Evolutionary conservation across 257 asterid genomes (phyloP), one percentile per base, ranked within the genome.

Genomic region (Scutellaria galericulata): DNA sequence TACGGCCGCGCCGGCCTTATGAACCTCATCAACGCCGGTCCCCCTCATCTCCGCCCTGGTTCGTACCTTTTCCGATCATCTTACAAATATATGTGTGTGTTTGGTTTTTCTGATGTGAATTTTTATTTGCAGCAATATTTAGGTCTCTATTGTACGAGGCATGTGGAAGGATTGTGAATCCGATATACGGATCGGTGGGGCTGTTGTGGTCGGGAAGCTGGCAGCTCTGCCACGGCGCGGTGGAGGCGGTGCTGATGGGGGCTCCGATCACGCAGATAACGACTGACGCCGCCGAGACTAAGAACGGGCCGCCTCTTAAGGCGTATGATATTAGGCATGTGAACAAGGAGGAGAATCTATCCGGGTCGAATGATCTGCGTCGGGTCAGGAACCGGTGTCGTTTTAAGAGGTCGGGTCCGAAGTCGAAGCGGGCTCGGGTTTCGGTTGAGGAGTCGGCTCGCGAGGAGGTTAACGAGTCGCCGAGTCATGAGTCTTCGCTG

Each of bases 1-100:
- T 92, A 90, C 77, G 98, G 98, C 80, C 96, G 97, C 18, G 96
- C 97, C 10, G 96, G 98, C 7, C 90, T 92, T 7, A 68, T 92
- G 80, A 88, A 90, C 81, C 93, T 92, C 58, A 78, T 92, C 65
- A 83, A 92, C 82, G 96, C 92, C 71, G 96, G 88, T 24, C 89
- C 98, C 0, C 72, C 78, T 0, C 84, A 88, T 51, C 92, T 84
- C 70, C 96, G 98, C 27, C 95, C 98, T 59, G 98, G 97, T 83
- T 9, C 13, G 68, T 64, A 6, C 22, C 13, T 5, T 27, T 9
- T 9, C 62, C 13, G 2, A 1, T 5, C 5, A 10, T 12, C 3
- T 6, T 20, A 3, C 47, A 5, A 2, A 7, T 40, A 24, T 12
- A 3, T 63, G 9, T 12, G 5, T 60, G 18, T 45, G 0, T 5